A percentile compares a stretch with the other conserved stretches of the same genome.
Conservation (phyloP, 257 asterid species). For the Verbena officinalis region DNA sequence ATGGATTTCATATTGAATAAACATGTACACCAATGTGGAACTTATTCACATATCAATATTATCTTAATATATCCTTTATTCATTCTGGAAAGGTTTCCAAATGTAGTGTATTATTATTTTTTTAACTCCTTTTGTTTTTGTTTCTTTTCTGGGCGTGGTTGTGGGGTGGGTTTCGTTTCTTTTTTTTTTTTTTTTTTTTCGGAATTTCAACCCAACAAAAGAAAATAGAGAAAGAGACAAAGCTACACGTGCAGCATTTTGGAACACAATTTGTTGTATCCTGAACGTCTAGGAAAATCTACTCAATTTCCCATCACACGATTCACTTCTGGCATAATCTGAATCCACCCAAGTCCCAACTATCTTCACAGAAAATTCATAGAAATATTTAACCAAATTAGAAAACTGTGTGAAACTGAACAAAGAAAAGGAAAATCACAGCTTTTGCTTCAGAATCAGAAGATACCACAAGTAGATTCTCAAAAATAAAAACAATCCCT, state of each 20-base stretch:
- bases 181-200: too few species aligned
- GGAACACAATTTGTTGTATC: slow-evolving; percentile 46
- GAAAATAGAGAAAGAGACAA: background rate
- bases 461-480: slow-evolving; percentile 32
- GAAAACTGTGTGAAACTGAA: background rate
- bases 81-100: too few species aligned
- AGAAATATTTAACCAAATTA: background rate
- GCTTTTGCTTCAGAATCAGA: slow-evolving; percentile 22
- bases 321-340: slow-evolving; percentile 21
- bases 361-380: background rate
- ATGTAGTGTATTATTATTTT: too few species aligned
- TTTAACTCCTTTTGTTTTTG: too few species aligned
- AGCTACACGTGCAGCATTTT: slow-evolving; percentile 59
- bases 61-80: background rate
- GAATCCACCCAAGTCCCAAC: background rate
- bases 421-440: background rate
- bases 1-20: slow-evolving; percentile 7
- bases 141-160: too few species aligned
- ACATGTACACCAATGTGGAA: background rate
- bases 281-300: slow-evolving; percentile 9
- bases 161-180: too few species aligned
- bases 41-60: slow-evolving; percentile 1
- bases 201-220: too few species aligned
- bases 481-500: slow-evolving; percentile 7
- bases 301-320: slow-evolving; percentile 33